phyloP scores from a whole-genome alignment of 208 protist genomes.

The Trypanosoma grayi region DNA sequence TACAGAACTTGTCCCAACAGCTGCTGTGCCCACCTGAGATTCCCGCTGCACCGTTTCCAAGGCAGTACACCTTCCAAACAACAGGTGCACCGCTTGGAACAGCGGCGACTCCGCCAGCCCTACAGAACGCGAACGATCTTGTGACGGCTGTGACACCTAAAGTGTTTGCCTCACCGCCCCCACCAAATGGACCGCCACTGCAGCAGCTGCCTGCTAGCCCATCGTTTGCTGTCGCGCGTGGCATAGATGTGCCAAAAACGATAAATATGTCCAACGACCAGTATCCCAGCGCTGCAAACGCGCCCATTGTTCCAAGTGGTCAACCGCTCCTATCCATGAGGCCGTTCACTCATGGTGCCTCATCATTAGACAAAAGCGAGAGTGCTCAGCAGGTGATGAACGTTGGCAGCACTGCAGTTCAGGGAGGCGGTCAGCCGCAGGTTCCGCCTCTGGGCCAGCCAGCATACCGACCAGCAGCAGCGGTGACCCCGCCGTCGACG shows the following conservation, averaged over 20 bases:
- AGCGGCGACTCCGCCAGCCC: neutral
- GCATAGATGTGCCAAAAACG: neutral
- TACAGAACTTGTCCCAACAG: too few species aligned
- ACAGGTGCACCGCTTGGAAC: neutral
- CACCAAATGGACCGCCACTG: conserved; percentile 15
- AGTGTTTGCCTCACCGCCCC: conserved; percentile 19
- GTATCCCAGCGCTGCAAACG: conserved; percentile 11
- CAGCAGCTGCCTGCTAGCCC: conserved; percentile 22
- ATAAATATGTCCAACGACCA: conserved; percentile 9
- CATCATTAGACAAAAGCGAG: neutral
- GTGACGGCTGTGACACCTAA: neutral
- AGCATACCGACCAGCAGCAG: neutral
- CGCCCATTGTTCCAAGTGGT: conserved; percentile 3
- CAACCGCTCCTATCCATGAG: neutral
- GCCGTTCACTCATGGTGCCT: neutral
- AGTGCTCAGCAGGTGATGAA: neutral
- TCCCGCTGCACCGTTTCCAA: neutral
- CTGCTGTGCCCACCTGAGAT: neutral
- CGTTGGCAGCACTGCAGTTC: neutral
- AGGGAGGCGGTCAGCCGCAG: neutral
- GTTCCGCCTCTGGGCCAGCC: neutral
- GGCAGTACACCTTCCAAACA: neutral
- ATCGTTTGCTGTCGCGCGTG: neutral
- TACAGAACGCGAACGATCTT: neutral
- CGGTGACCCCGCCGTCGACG: neutral